Evolutionary conservation across 176 grass and related monocot genomes (phyloP).

Genomic region (Neostapfia colusana): DNA sequence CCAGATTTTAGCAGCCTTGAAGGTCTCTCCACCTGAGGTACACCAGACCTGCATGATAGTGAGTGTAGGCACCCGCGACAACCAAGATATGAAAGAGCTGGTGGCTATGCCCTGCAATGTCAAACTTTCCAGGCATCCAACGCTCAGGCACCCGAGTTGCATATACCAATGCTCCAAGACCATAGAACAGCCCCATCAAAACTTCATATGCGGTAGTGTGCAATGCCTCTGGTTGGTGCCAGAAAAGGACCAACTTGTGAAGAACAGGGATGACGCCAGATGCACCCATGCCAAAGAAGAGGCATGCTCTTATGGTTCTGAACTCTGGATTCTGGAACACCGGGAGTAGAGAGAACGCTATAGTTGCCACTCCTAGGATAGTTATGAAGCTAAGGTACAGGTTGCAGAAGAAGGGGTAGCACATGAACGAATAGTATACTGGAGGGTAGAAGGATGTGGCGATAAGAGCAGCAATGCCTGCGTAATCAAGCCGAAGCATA

Average conservation of each 20-base stretch:
- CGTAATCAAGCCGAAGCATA: constrained; percentile 87
- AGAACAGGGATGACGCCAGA: constrained; percentile 84
- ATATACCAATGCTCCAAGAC: constrained; percentile 75
- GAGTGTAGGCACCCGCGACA: constrained; percentile 80
- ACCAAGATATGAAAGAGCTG: constrained; percentile 88
- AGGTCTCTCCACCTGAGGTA: constrained; percentile 86
- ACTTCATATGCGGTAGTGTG: constrained; percentile 80
- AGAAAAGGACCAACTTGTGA: constrained; percentile 72
- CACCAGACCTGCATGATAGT: constrained; percentile 73
- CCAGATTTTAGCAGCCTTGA: constrained; percentile 60
- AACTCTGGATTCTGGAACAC: constrained; percentile 81
- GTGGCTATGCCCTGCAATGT: constrained; percentile 87
- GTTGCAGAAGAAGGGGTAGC: constrained; percentile 87
- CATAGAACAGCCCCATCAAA: constrained; percentile 83
- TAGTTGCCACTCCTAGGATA: constrained; percentile 65
- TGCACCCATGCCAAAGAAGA: constrained; percentile 88
- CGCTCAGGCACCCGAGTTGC: constrained; percentile 80
- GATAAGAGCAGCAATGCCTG: constrained; percentile 84
- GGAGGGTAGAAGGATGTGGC: constrained; percentile 88
- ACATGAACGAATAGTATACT: constrained; percentile 91
- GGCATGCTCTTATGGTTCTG: constrained; percentile 62
- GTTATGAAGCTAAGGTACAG: constrained; percentile 83
- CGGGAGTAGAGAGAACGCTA: constrained; percentile 65
- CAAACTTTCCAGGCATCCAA: constrained; percentile 96
- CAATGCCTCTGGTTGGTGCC: constrained; percentile 70